Evolutionary conservation across 2,329 filamentous ascomycete genomes (phyloP), one percentile per base, ranked within the genome.

Genomic region (Sordariomycetes sp.): DNA sequence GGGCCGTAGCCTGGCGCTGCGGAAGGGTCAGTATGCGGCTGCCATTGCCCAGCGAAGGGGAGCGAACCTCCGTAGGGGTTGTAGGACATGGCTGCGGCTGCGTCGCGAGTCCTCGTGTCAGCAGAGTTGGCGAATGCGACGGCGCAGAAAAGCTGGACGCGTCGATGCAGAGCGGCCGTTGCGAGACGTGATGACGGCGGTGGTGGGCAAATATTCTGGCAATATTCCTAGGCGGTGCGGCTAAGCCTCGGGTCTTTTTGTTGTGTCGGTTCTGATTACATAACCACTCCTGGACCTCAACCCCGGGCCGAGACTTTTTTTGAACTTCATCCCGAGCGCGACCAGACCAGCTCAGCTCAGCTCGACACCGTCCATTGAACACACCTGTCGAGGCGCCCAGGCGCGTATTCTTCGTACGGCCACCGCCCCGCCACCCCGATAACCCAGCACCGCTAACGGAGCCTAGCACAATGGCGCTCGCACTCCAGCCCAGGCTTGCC

Each of bases 1-100:
- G 83, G 80, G 66, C 87, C 88, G 76, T 91, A 96, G 24, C 53
- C 53, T 34, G 58, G 58, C 37, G 53, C 35, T 50, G 53, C 22
- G 24, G 46, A 52, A 52, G 16, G 20, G 24, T 10, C 16, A 46
- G 53, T 56, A 48, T 53, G 22, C 53, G 46, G 8, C 37, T 32
- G 40, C 34, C n/a, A 56, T 53, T 20, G 12, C 25, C 24, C 14
- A 12, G 55, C 43, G 10, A 34, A 37, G 25, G 34, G 22, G 55
- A 32, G 67, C 71, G 63, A 67, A 79, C 78, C 77, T 73, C 79
- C 79, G 62, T 84, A 84, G n/a, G 79, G 80, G 66, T 83, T 82
- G 69, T 83, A 84, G 20, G 81, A 73, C 81, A 84, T 84, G 60
- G 51, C 65, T 24, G 40, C 3, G 14, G 16, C 5, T 7, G 16